Conservation (phyloP, 371 early-diverging fungal species). For the Sporodiniella umbellata region DNA sequence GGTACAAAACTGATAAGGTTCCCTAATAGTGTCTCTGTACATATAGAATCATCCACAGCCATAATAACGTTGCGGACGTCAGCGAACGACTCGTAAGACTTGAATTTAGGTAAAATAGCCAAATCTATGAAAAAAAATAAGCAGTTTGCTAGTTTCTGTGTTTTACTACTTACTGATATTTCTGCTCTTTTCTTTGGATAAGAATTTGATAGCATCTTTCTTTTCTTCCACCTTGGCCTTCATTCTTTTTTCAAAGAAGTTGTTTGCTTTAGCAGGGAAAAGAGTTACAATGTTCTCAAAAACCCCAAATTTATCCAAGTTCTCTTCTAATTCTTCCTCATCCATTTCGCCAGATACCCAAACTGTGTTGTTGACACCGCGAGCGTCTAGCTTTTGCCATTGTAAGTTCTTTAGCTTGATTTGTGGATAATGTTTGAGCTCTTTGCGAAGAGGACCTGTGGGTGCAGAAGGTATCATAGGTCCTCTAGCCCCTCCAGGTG, state of each 20-base stretch:
- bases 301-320: conserved; percentile 26
- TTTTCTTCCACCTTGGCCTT: conserved; percentile 21
- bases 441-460: conserved; percentile 31
- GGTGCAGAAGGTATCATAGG: conserved; percentile 21
- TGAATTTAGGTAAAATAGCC: conserved; percentile 26
- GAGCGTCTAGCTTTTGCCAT: conserved; percentile 45
- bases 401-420: conserved; percentile 44
- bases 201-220: conserved; percentile 27
- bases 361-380: conserved; percentile 34
- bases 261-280: conserved; percentile 42
- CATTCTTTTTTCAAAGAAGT: conserved; percentile 33
- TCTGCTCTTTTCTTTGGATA: conserved; percentile 35
- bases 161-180: conserved; percentile 30
- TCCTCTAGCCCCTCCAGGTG: conserved; percentile 13
- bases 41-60: conserved; percentile 30
- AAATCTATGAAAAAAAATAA: conserved; percentile 15
- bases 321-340: conserved; percentile 35
- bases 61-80: conserved; percentile 19
- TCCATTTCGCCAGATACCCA: conserved; percentile 34
- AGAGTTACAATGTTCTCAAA: conserved; percentile 37
- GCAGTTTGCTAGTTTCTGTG: neutral
- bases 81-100: conserved; percentile 12
- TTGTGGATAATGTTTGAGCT: conserved; percentile 39
- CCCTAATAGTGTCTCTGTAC: conserved; percentile 37
- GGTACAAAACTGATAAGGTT: conserved; percentile 34